Evolutionary conservation across 2,329 filamentous ascomycete genomes (phyloP).

Genomic region (Apiospora arundinis): DNA sequence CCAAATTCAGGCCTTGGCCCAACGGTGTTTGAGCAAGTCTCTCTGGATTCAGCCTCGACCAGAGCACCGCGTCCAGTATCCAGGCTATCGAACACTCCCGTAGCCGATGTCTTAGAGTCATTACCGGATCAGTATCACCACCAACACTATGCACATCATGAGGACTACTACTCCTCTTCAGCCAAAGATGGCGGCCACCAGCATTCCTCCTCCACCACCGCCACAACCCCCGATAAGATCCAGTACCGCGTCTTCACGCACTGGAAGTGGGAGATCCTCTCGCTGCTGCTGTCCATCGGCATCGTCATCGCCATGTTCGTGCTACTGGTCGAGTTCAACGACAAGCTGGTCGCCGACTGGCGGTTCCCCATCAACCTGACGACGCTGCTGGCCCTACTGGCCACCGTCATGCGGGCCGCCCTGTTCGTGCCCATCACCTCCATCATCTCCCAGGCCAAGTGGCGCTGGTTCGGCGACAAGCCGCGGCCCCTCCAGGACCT

Average conservation of each 20-base stretch:
- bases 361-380: conserved; percentile 15
- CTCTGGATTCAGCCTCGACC: too few relatives aligned
- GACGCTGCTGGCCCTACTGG: conserved; percentile 16
- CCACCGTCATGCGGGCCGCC: background rate
- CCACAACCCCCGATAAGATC: background rate
- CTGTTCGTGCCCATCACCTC: conserved; percentile 9
- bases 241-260: conserved; percentile 14
- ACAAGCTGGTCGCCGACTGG: conserved; percentile 15
- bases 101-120: too few relatives aligned
- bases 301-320: conserved; percentile 16
- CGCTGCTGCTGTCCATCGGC: background rate
- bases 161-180: background rate
- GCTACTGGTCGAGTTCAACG: background rate
- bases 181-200: background rate
- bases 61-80: too few relatives aligned
- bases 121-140: too few relatives aligned
- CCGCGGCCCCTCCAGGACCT: conserved; percentile 17
- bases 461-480: conserved; percentile 10
- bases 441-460: conserved; percentile 20
- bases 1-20: too few relatives aligned
- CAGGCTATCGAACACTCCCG: too few relatives aligned
- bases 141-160: background rate
- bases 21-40: too few relatives aligned
- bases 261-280: conserved; percentile 14
- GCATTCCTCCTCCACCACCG: background rate